A percentile compares a stretch with the other conserved stretches of the same genome.
These are phyloP conservation scores for Naganishia cerealis DNA, from an alignment of 1,284 basidiomycete species.

Conservation along the genomic window DNA sequence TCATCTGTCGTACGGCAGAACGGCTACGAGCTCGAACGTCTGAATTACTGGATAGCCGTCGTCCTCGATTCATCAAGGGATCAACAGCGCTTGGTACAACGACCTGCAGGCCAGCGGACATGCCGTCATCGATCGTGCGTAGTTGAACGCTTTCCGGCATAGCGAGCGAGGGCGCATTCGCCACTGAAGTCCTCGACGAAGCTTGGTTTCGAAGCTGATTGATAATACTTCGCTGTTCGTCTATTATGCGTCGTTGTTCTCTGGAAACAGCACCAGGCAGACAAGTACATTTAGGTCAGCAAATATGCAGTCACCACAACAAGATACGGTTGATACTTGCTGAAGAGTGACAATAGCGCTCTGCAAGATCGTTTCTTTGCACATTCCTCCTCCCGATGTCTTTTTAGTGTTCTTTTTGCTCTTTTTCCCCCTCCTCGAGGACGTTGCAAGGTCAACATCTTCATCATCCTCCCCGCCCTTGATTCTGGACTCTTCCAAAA, in stretches of 20 bases:
- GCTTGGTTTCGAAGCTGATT: constrained; percentile 17
- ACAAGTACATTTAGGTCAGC: background rate
- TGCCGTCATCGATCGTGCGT: constrained; percentile 16
- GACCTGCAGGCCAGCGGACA: background rate
- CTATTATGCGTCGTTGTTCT: constrained; percentile 25
- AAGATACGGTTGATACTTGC: background rate
- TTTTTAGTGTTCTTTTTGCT: constrained; percentile 27
- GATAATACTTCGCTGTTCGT: constrained; percentile 27
- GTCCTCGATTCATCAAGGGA: constrained; percentile 21
- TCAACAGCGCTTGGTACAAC: constrained; percentile 3
- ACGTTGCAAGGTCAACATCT: constrained; percentile 14
- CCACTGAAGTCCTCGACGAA: background rate
- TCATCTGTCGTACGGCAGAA: constrained; percentile 19
- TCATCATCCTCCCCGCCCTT: constrained; percentile 14
- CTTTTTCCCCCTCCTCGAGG: constrained; percentile 17
- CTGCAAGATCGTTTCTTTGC: constrained; percentile 25
- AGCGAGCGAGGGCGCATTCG: constrained; percentile 1
- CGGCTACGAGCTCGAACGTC: constrained; percentile 24
- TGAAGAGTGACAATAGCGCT: constrained; percentile 14
- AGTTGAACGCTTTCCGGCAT: constrained; percentile 25
- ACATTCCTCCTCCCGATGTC: constrained; percentile 27
- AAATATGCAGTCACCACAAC: background rate
- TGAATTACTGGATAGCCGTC: constrained; percentile 23
- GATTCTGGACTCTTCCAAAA: constrained; percentile 15
- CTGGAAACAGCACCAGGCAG: background rate